Base-by-base conservation (phyloP, 495 filamentous ascomycete genomes). In the Penicillium desertorum region DNA sequence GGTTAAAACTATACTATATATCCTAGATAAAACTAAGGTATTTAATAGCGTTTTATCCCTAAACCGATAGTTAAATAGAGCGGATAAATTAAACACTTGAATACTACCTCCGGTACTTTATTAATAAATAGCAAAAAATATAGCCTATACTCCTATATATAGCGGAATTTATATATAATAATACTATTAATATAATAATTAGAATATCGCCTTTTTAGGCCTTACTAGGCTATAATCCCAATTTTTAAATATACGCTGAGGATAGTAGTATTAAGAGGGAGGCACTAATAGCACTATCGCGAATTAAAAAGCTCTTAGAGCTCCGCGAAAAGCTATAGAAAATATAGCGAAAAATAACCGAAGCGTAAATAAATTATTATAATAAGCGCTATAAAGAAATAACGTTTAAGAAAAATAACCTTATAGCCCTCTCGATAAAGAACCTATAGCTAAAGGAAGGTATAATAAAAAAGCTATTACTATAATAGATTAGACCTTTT, bases 31-130 rank as follows among this genome's bases (percentile, higher is more conserved):
- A 52, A 22, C 22, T 37, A 14, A 9, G 14, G 3, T 37, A 16
- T 12, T 52, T 8, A 4, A 52, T 16, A 10, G 16, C 17, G 19
- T 51, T 51, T 51, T 39, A 39, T 9, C 29, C 34, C 7, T 51
- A 51, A 51, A 51, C 29, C 17, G 17, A 51, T 51, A 25, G 29
- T 1, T 39, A 51, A 51, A 51, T 1, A 11, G 29, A 51, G 5
- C 0, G 5, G 9, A 51, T 19, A 51, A 37, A 51, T 2, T 39
- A 51, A 7, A 50, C 12, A 4, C 11, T 50, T 9, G 34, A 36
- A 32, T 7, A 51, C 19, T 51, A 51, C 7, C n/a, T 37, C 5
- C 14, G 14, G 14, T 20, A 1, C 10, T 14, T 51, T 51, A 51
- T 51, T 39, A 10, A 37, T 2, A 14, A 37, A 4, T 3, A 39